Percentiles rank a stretch among this genome's conserved stretches.
phyloP scores from a whole-genome alignment of 2,329 filamentous ascomycete species.

The Stromatinia cepivora region DNA sequence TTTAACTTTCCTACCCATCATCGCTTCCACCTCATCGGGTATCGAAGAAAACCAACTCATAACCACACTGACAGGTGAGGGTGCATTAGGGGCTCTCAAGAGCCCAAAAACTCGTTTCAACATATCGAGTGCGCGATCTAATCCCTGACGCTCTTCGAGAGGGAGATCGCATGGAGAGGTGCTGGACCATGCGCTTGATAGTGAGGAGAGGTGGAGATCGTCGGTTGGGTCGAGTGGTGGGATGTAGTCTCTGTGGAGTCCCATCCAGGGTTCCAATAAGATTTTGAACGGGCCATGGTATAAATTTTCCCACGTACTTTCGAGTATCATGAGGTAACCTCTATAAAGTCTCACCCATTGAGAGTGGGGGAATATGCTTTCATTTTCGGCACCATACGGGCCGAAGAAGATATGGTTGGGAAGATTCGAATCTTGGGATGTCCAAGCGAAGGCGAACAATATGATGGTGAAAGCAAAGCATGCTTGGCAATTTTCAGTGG shows the following conservation, averaged over 20 bases:
- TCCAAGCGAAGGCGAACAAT: constrained; percentile 42
- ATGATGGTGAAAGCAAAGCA: constrained; percentile 41
- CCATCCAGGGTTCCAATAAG: constrained; percentile 33
- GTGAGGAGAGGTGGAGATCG: constrained; percentile 25
- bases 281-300: constrained; percentile 34
- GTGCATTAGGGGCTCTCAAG: constrained; percentile 31
- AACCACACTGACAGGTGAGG: constrained; percentile 31
- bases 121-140: constrained; percentile 25
- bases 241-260: constrained; percentile 27
- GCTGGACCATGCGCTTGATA: constrained; percentile 29
- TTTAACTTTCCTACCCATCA: constrained; percentile 41
- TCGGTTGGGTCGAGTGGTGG: constrained; percentile 28
- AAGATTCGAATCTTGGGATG: constrained; percentile 31
- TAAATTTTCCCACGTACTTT: constrained; percentile 29
- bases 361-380: constrained; percentile 30
- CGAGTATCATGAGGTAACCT: constrained; percentile 37
- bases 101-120: constrained; percentile 32
- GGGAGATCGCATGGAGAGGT: constrained; percentile 1
- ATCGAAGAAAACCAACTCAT: constrained; percentile 44
- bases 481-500: constrained; percentile 41
- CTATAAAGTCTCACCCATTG: constrained; percentile 40
- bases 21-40: constrained; percentile 39
- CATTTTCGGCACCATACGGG: constrained; percentile 34
- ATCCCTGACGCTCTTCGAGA: constrained; percentile 13
- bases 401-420: constrained; percentile 41